Evolutionary conservation across 257 asterid genomes (phyloP), one percentile per base, ranked within the genome.

Genomic region (Solanum ossicruentum): DNA sequence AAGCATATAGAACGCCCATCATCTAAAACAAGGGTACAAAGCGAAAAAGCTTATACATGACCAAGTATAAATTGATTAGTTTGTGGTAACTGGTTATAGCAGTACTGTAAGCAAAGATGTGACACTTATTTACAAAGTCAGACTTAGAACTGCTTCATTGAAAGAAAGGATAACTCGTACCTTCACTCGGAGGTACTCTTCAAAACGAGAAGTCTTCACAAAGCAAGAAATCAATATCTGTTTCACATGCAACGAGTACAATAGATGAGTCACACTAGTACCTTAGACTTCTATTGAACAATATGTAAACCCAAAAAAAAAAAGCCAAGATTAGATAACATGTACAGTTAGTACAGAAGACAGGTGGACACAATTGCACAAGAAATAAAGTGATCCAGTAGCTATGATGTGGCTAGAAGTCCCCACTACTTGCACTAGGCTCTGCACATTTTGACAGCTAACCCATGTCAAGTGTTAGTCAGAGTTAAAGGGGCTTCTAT

Each of bases 171-270:
- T 79, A 51, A 82, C 71, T 85, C 93, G 89, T 85, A 97, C 99
- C 99, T 97, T 97, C 72, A 97, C 99, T 85, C 98, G 93, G 26
- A 94, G 91, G 88, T 97, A 93, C 86, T 97, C 99, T 90, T 96
- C 99, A 88, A 90, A 88, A 91, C 92, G 98, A 7, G 99, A 94
- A 73, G 99, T 97, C 97, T 97, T 97, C 94, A 97, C 98, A 57
- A 97, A 97, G 92, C 99, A 97, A 83, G 99, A 97, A 18, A 95
- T 85, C 93, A 95, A n/a, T 86, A 97, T 95, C 99, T 97, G 98
- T 82, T 78, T 26, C 65, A 78, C 66, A 78, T 51, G 66, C 47
- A 60, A 78, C 17, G 66, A 78, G 16, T 52, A 52, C 39, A 54
- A 78, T 52, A 16, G 21, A 2, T 26, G 83, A 78, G 65, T 52